A percentile compares a stretch with the other conserved stretches of the same genome.
Evolutionary conservation across 176 grass and related monocot genomes (phyloP).

Genomic region (Secale cereale): DNA sequence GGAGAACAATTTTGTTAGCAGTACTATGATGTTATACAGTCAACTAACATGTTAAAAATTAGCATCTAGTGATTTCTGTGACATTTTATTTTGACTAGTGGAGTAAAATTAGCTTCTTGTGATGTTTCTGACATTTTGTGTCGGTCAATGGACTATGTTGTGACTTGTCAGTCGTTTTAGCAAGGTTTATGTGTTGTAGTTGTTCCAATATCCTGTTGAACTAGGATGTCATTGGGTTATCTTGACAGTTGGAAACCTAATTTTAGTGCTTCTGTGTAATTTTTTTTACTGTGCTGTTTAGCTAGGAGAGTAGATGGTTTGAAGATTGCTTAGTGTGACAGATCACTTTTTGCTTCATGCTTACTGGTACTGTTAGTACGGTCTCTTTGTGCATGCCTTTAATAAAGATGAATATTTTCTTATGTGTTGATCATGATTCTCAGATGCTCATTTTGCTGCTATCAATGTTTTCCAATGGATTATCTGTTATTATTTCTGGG

Average conservation of each 20-base stretch:
- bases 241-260: background rate
- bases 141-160: background rate
- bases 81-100: background rate
- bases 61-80: conserved; percentile 6
- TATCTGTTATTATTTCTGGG: background rate
- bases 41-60: background rate
- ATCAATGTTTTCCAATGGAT: background rate
- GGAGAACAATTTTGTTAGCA: background rate
- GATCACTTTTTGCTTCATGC: background rate
- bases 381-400: background rate
- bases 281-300: background rate
- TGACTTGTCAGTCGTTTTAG: background rate
- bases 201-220: background rate
- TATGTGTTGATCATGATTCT: conserved; percentile 19
- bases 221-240: background rate
- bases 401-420: background rate
- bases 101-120: background rate
- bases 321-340: background rate
- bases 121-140: background rate
- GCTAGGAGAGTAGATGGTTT: conserved; percentile 11
- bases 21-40: background rate
- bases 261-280: background rate
- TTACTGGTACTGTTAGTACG: background rate
- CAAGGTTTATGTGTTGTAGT: background rate
- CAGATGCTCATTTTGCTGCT: background rate